Conservation (phyloP, 148 eudicot genomes). For the Cornus controversa region DNA sequence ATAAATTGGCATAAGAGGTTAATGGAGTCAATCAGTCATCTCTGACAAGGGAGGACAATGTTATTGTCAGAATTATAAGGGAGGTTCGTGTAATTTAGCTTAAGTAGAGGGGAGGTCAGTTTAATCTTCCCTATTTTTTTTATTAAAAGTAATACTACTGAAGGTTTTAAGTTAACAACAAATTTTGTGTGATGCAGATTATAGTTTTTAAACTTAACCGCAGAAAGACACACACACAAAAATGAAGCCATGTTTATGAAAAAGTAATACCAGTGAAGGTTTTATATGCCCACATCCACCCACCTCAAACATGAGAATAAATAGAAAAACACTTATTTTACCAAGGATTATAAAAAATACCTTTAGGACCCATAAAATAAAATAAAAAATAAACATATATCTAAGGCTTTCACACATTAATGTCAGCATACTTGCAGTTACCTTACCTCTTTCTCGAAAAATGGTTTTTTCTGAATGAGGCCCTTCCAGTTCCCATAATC, state of each 20-base stretch:
- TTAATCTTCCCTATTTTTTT: too few relatives aligned
- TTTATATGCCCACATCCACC: not conserved
- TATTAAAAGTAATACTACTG: too few relatives aligned
- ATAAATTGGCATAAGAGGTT: too few relatives aligned
- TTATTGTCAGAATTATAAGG: too few relatives aligned
- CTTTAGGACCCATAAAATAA: not conserved
- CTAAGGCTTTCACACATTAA: not conserved
- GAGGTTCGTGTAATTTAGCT: too few relatives aligned
- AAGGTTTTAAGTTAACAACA: too few relatives aligned
- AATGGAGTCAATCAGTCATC: too few relatives aligned
- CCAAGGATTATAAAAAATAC: not conserved
- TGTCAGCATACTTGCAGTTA: conserved; percentile 18
- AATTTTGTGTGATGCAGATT: too few relatives aligned
- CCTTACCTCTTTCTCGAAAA: conserved; percentile 84
- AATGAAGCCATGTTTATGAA: not conserved
- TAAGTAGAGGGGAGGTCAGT: too few relatives aligned
- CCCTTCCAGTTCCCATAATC: conserved; percentile 70
- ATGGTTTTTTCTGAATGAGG: conserved; percentile 68
- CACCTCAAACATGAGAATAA: not conserved
- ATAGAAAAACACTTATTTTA: not conserved
- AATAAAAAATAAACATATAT: not conserved
- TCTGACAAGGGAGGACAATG: too few relatives aligned
- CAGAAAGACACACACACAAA: too few relatives aligned
- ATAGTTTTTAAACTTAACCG: too few relatives aligned
- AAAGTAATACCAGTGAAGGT: not conserved